These are phyloP conservation scores for Anthostomella pinea DNA, from an alignment of 2,329 filamentous ascomycete genomes.

Conservation along the genomic window DNA sequence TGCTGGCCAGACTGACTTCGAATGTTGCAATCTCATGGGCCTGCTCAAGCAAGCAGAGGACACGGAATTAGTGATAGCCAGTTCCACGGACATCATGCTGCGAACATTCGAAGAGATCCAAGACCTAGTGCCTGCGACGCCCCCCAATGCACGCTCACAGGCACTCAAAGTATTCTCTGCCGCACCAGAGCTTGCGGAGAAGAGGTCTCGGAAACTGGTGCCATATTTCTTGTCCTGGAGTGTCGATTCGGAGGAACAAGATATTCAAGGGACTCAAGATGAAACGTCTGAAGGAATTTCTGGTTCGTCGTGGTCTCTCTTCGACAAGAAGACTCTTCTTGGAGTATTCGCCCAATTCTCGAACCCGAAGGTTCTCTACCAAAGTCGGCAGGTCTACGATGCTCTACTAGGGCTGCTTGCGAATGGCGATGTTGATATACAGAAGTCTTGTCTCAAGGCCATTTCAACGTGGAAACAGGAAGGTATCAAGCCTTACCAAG, in stretches of 20 bases:
- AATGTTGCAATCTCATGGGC: slow-evolving; percentile 72
- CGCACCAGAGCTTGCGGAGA: slow-evolving; percentile 77
- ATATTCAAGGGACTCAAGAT: slow-evolving; percentile 25
- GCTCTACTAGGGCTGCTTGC: slow-evolving; percentile 72
- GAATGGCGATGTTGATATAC: slow-evolving; percentile 88
- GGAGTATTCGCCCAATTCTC: slow-evolving; percentile 78
- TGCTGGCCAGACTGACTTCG: slow-evolving; percentile 66
- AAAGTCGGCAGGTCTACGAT: slow-evolving; percentile 70
- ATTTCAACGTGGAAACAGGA: slow-evolving; percentile 87
- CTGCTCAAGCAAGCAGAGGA: slow-evolving; percentile 52
- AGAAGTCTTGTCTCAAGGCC: slow-evolving; percentile 79
- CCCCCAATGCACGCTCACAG: slow-evolving; percentile 65
- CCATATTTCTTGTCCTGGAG: slow-evolving; percentile 84
- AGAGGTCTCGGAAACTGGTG: slow-evolving; percentile 77
- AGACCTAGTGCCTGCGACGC: slow-evolving; percentile 46
- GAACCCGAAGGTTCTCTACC: slow-evolving; percentile 83
- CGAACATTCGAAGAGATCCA: slow-evolving; percentile 65
- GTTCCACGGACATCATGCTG: slow-evolving; percentile 57
- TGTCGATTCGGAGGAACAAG: slow-evolving; percentile 47
- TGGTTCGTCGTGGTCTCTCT: slow-evolving; percentile 61
- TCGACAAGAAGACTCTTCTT: slow-evolving; percentile 82
- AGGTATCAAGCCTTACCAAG: slow-evolving; percentile 72
- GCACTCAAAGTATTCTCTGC: slow-evolving; percentile 75
- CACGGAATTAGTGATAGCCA: slow-evolving; percentile 51
- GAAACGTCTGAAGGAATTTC: slow-evolving; percentile 8